Evolutionary conservation across 2,329 filamentous ascomycete species (phyloP).

Genomic region (Fusarium mangiferae): DNA sequence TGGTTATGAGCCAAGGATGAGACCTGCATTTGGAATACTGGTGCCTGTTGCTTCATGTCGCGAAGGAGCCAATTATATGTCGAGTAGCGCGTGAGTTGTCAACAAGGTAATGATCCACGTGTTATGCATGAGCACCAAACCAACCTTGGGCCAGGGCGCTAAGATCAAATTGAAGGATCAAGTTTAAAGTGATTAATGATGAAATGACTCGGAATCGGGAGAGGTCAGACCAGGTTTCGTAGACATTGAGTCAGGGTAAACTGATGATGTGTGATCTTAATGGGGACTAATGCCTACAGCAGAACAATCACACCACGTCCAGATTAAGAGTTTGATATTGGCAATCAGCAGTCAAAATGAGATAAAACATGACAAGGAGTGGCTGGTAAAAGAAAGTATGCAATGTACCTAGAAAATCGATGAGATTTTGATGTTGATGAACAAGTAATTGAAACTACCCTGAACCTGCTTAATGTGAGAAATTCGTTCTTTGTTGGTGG

Average conservation of each 20-base stretch:
- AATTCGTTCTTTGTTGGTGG: not conserved
- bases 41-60: not conserved
- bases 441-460: not conserved
- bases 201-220: not conserved
- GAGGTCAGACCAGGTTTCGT: accelerated
- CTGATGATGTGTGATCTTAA: accelerated
- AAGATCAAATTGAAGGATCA: not conserved
- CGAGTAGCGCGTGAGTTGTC: not conserved
- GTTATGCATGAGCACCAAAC: not conserved
- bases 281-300: accelerated
- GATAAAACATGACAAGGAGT: too few relatives aligned
- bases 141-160: not conserved
- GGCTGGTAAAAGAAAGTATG: accelerated
- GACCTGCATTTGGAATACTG: not conserved
- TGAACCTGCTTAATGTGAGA: not conserved
- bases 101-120: not conserved
- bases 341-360: accelerated
- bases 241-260: not conserved
- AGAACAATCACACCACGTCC: accelerated
- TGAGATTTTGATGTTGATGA: not conserved
- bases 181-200: not conserved
- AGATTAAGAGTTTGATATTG: accelerated
- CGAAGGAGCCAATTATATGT: not conserved
- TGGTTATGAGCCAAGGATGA: not conserved
- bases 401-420: accelerated